A percentile compares a stretch with the other conserved stretches of the same genome.
Conservation (phyloP, 345 rosid genomes). For the Camelina neglecta region DNA sequence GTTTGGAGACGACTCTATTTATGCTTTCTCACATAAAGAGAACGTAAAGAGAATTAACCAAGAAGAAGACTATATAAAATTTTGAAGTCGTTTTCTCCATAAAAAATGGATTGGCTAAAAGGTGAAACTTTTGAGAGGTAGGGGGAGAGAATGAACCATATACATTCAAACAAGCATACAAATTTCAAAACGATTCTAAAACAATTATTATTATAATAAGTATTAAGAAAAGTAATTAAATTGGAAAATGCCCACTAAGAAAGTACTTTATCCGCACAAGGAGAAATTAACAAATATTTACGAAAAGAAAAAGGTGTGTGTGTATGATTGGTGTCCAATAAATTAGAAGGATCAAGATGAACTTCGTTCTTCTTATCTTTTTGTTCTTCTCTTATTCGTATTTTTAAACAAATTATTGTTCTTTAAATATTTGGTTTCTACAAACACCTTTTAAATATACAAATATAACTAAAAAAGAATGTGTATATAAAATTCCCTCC, state of each 20-base stretch:
- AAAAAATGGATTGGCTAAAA: slow-evolving; percentile 33
- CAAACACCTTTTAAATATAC: slow-evolving; percentile 25
- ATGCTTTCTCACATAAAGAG: not conserved
- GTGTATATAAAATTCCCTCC: slow-evolving; percentile 41
- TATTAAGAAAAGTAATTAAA: slow-evolving; percentile 34
- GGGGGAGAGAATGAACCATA: slow-evolving; percentile 34
- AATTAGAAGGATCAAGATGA: slow-evolving; percentile 58
- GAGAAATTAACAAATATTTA: slow-evolving; percentile 39
- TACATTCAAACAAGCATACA: slow-evolving; percentile 36
- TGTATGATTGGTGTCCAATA: slow-evolving; percentile 61
- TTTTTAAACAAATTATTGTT: slow-evolving; percentile 33
- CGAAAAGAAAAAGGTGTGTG: slow-evolving; percentile 35
- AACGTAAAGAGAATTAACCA: too few relatives aligned
- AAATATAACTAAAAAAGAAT: slow-evolving; percentile 26
- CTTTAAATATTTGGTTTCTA: slow-evolving; percentile 16
- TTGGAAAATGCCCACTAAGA: slow-evolving; percentile 78
- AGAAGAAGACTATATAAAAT: not conserved
- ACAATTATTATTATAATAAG: not conserved
- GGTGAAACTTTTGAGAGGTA: slow-evolving; percentile 37
- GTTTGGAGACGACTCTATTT: not conserved
- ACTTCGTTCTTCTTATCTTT: slow-evolving; percentile 56
- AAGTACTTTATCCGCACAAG: slow-evolving; percentile 46
- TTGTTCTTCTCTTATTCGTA: slow-evolving; percentile 48
- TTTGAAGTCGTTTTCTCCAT: slow-evolving; percentile 34
- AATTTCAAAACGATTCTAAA: slow-evolving; percentile 23